Percentiles rank a stretch among this genome's conserved stretches.
These are phyloP conservation scores for Solanum pinnatisectum DNA, from an alignment of 257 asterid species.

Conservation along the genomic window DNA sequence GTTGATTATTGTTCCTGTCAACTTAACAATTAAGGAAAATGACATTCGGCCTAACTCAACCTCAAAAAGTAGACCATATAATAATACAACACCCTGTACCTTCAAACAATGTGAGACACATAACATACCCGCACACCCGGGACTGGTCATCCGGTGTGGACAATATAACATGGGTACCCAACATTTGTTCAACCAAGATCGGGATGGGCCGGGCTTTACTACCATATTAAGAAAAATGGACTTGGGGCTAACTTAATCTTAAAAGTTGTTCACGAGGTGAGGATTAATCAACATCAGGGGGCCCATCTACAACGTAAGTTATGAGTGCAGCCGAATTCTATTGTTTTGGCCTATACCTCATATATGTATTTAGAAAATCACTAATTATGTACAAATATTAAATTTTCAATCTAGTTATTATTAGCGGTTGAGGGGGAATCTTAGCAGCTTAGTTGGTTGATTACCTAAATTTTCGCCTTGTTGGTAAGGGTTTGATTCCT, in stretches of 20 bases:
- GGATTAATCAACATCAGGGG: neutral
- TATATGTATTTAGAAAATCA: neutral
- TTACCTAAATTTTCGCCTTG: neutral
- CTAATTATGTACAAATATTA: neutral
- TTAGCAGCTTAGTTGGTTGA: neutral
- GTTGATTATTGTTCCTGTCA: neutral
- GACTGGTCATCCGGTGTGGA: neutral
- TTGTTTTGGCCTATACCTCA: neutral
- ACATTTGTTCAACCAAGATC: neutral
- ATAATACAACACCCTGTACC: neutral
- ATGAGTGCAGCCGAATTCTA: neutral
- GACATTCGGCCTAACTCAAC: neutral
- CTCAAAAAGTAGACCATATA: neutral
- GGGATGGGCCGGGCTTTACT: neutral
- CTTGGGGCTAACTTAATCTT: neutral
- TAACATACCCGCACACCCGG: neutral
- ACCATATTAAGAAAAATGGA: neutral
- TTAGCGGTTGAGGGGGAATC: neutral
- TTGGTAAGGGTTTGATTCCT: neutral
- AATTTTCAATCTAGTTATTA: neutral
- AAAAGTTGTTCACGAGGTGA: neutral
- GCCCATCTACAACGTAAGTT: neutral
- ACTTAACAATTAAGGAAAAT: neutral
- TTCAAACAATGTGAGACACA: neutral
- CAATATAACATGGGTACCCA: neutral